Percentiles rank a stretch among this genome's conserved stretches.
These are phyloP conservation scores for Candida suzukii DNA, from an alignment of 805 yeast genomes.

Conservation along the genomic window DNA sequence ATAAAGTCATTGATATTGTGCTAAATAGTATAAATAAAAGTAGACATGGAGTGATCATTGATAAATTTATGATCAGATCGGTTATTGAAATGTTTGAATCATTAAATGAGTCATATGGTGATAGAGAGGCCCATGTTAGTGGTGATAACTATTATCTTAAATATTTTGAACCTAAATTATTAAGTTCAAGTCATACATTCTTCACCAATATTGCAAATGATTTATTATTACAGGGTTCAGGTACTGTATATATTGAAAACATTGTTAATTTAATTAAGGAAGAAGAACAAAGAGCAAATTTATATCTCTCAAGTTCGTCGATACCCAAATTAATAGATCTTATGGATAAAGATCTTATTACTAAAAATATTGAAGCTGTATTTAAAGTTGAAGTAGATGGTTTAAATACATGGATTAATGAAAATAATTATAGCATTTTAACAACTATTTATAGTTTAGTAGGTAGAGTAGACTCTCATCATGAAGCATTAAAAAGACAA, in stretches of 20 bases:
- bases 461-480: conserved; percentile 46
- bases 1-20: conserved; percentile 38
- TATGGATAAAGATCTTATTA: conserved; percentile 53
- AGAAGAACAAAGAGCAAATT: conserved; percentile 51
- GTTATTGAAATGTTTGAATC: conserved; percentile 67
- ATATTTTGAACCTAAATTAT: conserved; percentile 59
- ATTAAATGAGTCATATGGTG: conserved; percentile 32
- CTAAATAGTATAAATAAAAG: conserved; percentile 50
- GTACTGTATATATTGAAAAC: conserved; percentile 48
- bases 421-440: conserved; percentile 37
- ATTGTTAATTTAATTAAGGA: conserved; percentile 47
- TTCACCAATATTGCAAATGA: conserved; percentile 43
- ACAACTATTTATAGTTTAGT: conserved; percentile 41
- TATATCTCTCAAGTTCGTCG: conserved; percentile 49
- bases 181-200: conserved; percentile 47
- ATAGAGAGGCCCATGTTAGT: conserved; percentile 18
- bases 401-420: conserved; percentile 46
- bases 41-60: conserved; percentile 47
- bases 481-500: conserved; percentile 40
- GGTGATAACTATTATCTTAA: conserved; percentile 54
- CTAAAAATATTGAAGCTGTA: conserved; percentile 48
- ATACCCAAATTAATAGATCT: conserved; percentile 45
- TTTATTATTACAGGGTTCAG: conserved; percentile 35
- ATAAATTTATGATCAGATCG: conserved; percentile 52
- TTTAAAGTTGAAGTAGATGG: conserved; percentile 50